Conservation (phyloP, 441 rosid species). For the Syzygium malaccense region DNA sequence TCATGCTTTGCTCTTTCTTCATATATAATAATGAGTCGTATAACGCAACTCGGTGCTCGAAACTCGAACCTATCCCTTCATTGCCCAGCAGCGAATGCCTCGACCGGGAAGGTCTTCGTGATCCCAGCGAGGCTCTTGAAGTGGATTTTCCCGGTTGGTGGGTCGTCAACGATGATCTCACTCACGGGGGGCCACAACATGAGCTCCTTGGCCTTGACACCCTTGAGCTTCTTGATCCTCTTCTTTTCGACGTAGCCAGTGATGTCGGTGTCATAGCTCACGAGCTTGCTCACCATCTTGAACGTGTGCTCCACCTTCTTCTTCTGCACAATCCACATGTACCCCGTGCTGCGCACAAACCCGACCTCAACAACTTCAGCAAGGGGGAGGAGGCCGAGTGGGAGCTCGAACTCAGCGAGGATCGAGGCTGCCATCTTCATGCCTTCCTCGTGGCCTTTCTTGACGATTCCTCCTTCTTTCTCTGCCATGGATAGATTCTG, state of each 20-base stretch:
- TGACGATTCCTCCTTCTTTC: background rate
- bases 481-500: background rate
- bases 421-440: background rate
- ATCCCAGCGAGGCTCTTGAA: conserved; percentile 2
- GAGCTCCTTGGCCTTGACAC: conserved; percentile 1
- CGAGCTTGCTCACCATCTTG: conserved; percentile 2
- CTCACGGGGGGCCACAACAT: background rate
- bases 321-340: background rate
- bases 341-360: background rate
- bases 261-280: background rate
- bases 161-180: background rate
- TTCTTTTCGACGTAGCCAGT: background rate
- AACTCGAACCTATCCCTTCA: background rate
- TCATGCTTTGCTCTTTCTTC: background rate
- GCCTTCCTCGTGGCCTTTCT: background rate
- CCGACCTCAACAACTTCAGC: background rate
- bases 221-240: conserved; percentile 1
- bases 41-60: background rate
- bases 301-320: conserved; percentile 1
- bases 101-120: background rate
- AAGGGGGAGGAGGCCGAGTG: background rate
- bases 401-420: background rate
- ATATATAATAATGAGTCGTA: background rate
- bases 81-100: background rate
- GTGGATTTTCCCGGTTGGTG: background rate